These are phyloP conservation scores for Chaetoscypha palmicola DNA, from an alignment of 2,329 filamentous ascomycete genomes.

Conservation along the genomic window DNA sequence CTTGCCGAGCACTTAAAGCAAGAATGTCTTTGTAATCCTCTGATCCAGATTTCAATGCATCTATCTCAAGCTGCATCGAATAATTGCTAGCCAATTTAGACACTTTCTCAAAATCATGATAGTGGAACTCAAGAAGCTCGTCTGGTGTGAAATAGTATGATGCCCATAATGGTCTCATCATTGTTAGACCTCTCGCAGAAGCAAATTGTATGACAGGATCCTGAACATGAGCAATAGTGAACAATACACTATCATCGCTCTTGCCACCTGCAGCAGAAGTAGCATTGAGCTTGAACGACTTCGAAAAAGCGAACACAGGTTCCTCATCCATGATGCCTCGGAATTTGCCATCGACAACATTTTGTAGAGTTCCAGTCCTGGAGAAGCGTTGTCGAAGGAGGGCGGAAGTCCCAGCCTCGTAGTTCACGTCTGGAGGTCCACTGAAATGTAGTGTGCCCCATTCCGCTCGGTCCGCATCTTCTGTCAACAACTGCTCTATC, in stretches of 20 bases:
- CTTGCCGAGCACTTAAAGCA: constrained; percentile 70
- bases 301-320: constrained; percentile 74
- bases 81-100: constrained; percentile 62
- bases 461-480: constrained; percentile 67
- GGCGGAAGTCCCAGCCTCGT: constrained; percentile 65
- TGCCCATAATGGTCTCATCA: constrained; percentile 74
- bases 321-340: constrained; percentile 69
- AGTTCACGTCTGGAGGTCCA: constrained; percentile 57
- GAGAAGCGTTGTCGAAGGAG: constrained; percentile 63
- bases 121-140: constrained; percentile 68
- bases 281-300: constrained; percentile 48
- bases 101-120: constrained; percentile 63
- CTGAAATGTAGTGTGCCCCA: constrained; percentile 79
- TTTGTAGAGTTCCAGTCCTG: constrained; percentile 55
- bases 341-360: constrained; percentile 59
- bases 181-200: constrained; percentile 64
- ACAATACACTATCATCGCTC: constrained; percentile 51
- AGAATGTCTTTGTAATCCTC: constrained; percentile 72
- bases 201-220: constrained; percentile 76
- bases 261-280: constrained; percentile 26
- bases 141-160: constrained; percentile 61
- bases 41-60: constrained; percentile 68
- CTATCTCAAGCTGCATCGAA: constrained; percentile 59
- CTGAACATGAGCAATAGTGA: constrained; percentile 72
- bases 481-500: constrained; percentile 64